Percentiles rank a stretch among this genome's conserved stretches.
phyloP scores from a whole-genome alignment of 805 yeast genomes.

The Yarrowia alimentaria region DNA sequence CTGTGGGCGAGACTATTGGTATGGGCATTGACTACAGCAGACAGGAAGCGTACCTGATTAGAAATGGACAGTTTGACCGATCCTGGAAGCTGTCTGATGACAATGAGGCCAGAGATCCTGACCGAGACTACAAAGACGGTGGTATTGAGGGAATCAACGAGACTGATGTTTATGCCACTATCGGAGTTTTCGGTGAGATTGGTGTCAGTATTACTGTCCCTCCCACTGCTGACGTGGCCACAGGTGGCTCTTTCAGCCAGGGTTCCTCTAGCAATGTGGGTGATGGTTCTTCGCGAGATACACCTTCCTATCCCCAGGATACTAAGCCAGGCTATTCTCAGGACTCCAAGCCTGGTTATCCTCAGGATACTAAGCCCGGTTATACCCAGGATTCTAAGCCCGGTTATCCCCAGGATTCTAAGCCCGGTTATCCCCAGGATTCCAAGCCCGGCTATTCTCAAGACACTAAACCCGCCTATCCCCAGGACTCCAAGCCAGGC shows the following conservation, averaged over 20 bases:
- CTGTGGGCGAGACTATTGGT: conserved; percentile 34
- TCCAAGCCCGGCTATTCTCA: not conserved
- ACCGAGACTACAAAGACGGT: conserved; percentile 30
- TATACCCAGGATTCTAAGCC: not conserved
- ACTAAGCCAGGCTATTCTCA: not conserved
- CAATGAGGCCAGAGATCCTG: conserved; percentile 26
- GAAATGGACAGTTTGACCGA: conserved; percentile 33
- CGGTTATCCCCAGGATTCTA: not conserved
- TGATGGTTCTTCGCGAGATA: too few species aligned
- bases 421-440: not conserved
- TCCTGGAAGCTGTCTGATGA: conserved; percentile 34
- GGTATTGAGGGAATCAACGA: conserved; percentile 33
- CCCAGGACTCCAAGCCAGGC: not conserved
- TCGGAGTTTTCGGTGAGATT: conserved; percentile 36
- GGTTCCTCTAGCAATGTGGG: too few species aligned
- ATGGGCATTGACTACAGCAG: conserved; percentile 34
- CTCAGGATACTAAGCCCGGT: conserved; percentile 1
- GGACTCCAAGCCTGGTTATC: not conserved
- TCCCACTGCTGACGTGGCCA: conserved; percentile 12
- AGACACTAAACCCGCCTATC: not conserved
- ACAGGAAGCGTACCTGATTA: conserved; percentile 30
- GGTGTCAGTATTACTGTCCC: conserved; percentile 34
- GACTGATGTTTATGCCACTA: conserved; percentile 34
- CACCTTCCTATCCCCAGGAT: not conserved
- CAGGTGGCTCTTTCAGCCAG: too few species aligned